Evolutionary conservation across 139 green algal genomes (phyloP).

Genomic region (Chlorella ohadii): DNA sequence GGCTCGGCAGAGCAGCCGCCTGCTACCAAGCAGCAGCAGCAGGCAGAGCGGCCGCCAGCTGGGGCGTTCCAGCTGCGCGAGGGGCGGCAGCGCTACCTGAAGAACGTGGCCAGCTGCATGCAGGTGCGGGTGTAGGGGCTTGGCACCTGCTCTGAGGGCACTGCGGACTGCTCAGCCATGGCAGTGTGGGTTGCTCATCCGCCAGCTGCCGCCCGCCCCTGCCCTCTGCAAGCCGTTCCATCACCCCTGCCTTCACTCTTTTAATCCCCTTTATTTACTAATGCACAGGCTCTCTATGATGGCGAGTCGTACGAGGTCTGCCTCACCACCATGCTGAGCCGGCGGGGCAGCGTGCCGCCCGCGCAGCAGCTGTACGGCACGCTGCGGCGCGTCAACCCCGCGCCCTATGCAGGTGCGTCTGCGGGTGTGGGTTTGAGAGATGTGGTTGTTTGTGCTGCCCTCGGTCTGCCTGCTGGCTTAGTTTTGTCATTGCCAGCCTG

Average conservation of each 20-base stretch:
- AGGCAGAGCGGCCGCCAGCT: not conserved
- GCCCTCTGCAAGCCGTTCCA: too few relatives aligned
- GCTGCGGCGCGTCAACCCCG: conserved; percentile 91
- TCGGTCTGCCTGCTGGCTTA: too few relatives aligned
- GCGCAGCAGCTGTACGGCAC: conserved; percentile 76
- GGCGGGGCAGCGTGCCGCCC: conserved; percentile 25
- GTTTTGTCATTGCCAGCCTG: too few relatives aligned
- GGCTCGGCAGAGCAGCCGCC: not conserved
- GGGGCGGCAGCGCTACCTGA: conserved; percentile 69
- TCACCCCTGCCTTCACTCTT: not conserved
- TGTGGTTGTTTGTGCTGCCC: not conserved
- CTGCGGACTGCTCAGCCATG: too few relatives aligned
- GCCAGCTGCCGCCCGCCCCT: not conserved
- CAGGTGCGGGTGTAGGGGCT: conserved; percentile 27
- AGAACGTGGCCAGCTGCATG: conserved; percentile 77
- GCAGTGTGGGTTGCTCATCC: not conserved
- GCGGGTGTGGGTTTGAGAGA: too few relatives aligned
- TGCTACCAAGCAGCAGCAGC: conserved; percentile 2
- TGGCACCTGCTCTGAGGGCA: too few relatives aligned
- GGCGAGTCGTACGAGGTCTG: conserved; percentile 98
- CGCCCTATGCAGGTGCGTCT: conserved; percentile 86
- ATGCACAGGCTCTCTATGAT: conserved; percentile 58
- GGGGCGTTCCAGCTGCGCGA: conserved; percentile 64
- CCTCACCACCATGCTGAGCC: conserved; percentile 83
- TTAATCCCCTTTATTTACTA: too few relatives aligned